Conservation (phyloP, 768 basidiomycete genomes). For the Podaxis sp. region DNA sequence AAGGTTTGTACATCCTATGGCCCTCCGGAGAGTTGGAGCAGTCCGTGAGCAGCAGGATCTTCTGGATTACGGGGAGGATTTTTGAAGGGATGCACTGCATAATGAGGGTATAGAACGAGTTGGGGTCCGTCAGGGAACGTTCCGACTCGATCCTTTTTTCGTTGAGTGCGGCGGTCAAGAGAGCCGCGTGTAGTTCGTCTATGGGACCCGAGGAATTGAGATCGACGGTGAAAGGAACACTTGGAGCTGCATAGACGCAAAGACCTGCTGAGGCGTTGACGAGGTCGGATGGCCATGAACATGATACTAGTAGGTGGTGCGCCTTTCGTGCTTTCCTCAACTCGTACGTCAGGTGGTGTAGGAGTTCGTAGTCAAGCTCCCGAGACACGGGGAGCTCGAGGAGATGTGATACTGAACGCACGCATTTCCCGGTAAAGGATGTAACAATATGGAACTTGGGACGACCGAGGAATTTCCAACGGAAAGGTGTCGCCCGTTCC, state of each 20-base stretch:
- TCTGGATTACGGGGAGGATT: neutral
- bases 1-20: neutral
- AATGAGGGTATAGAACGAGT: neutral
- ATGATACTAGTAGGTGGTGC: neutral
- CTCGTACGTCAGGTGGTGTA: slow-evolving; percentile 1
- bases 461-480: neutral
- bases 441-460: neutral
- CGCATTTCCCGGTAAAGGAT: neutral
- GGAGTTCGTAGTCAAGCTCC: slow-evolving; percentile 3
- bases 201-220: neutral
- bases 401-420: neutral
- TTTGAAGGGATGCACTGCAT: neutral
- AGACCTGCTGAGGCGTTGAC: neutral
- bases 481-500: neutral
- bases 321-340: neutral
- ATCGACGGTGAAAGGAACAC: neutral
- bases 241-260: neutral
- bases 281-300: slow-evolving; percentile 11
- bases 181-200: neutral
- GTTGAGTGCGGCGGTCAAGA: neutral
- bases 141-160: neutral
- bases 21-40: neutral
- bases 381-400: slow-evolving; percentile 2
- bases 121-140: neutral
- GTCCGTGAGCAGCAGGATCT: neutral